Base-by-base conservation (phyloP, 495 filamentous ascomycete species). In the Podospora appendiculata region DNA sequence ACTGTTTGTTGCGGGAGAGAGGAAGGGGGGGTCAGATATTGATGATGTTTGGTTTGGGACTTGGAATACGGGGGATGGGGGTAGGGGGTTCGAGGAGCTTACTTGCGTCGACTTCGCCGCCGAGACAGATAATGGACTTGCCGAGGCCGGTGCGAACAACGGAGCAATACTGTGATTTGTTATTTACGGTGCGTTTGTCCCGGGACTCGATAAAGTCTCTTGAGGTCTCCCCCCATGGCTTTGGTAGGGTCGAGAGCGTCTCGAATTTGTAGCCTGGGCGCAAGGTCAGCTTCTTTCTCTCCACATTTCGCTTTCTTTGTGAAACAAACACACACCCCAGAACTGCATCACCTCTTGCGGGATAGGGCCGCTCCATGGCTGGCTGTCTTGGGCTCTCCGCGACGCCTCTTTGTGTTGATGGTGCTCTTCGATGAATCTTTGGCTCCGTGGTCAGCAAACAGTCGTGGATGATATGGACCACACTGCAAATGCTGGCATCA, bases 71-170 rank as follows among this genome's bases (percentile, higher is more conserved):
- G n/a, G n/a, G n/a, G n/a, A n/a, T n/a, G n/a, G n/a, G n/a, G n/a
- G n/a, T n/a, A n/a, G n/a, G n/a, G 25, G 5, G 2, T 25, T 25
- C 11, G 17, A 10, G 14, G 18, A 35, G 70, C 80, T 52, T 79
- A 86, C 88, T 77, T 1, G 88, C 89, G 70, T 99, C 93, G 9
- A 99, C 92, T 67, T 99, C 93, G 8, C 93, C 93, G n/a, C 90
- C 93, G 3, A 98, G 71, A 35, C 95, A 71, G 53, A 97, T 60
- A 12, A 74, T 75, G 0, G 77, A 71, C 47, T 80, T 81, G 0
- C 89, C 91, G 50, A 96, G 84, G 6, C 88, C 87, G 0, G 90
- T 96, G 17, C 83, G 83, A 13, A 94, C 90, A 12, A 98, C 81
- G 1, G 90, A 95, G 67, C 93, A 98, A 70, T 95, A 96, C 57